These are phyloP conservation scores for Aspergillus versicolor DNA, from an alignment of 2,329 filamentous ascomycete species.

Conservation along the genomic window DNA sequence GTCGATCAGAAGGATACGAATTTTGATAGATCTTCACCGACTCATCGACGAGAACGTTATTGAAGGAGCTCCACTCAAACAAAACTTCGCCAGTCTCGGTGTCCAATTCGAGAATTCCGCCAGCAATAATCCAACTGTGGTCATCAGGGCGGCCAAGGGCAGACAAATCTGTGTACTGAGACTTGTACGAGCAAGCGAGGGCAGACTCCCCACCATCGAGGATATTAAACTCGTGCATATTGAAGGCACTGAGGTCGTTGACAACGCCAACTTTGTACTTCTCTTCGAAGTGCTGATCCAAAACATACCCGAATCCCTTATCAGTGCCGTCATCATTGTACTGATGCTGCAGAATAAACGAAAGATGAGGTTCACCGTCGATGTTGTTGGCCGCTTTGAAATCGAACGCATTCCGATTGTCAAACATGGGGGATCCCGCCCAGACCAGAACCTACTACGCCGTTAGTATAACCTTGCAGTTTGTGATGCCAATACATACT, in stretches of 20 bases:
- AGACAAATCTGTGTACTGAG: constrained; percentile 23
- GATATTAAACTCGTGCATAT: constrained; percentile 45
- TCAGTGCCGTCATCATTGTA: constrained; percentile 34
- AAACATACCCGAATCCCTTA: constrained; percentile 49
- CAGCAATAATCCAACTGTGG: constrained; percentile 30
- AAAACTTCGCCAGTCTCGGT: constrained; percentile 34
- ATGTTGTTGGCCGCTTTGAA: constrained; percentile 47
- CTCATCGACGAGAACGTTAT: constrained; percentile 33
- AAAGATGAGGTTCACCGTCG: constrained; percentile 46
- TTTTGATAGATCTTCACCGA: constrained; percentile 25
- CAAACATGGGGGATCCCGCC: constrained; percentile 47
- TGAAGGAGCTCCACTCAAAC: constrained; percentile 38
- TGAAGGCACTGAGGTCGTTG: constrained; percentile 31
- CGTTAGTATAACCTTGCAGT: constrained; percentile 6
- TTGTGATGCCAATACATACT: constrained; percentile 23
- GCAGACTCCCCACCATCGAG: constrained; percentile 36
- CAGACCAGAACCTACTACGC: constrained; percentile 41
- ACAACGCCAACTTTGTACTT: constrained; percentile 35
- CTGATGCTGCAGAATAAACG: constrained; percentile 42
- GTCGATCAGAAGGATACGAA: constrained; percentile 10
- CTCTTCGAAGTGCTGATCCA: constrained; percentile 48
- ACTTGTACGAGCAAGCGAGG: constrained; percentile 29
- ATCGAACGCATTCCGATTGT: constrained; percentile 50
- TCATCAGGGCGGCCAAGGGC: constrained; percentile 34
- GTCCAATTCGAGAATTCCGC: constrained; percentile 41